Evolutionary conservation across 306 rosid genomes (phyloP).

Genomic region (Alnus glutinosa): DNA sequence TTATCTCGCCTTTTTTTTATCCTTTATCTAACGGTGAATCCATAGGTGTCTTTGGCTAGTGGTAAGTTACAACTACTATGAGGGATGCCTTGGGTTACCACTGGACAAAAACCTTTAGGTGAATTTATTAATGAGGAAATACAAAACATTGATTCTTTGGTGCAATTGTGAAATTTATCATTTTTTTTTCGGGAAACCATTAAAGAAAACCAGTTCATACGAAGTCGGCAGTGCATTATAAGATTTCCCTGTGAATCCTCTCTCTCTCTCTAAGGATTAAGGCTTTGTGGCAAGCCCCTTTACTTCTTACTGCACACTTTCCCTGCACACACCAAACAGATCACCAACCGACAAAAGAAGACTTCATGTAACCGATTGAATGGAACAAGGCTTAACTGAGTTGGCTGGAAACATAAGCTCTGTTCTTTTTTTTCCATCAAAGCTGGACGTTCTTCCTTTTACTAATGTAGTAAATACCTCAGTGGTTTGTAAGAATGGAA

Average conservation of each 20-base stretch:
- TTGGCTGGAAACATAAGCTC: constrained; percentile 3
- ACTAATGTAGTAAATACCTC: not conserved
- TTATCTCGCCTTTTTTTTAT: constrained; percentile 18
- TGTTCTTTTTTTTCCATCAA: not conserved
- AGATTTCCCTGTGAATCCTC: constrained; percentile 11
- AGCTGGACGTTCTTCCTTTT: constrained; percentile 14
- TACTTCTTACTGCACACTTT: not conserved
- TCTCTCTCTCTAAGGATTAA: not conserved
- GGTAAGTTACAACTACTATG: not conserved
- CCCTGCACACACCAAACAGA: not conserved
- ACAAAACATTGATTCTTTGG: constrained; percentile 3
- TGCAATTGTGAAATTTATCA: constrained; percentile 21
- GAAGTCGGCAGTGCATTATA: constrained; percentile 12
- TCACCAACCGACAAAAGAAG: not conserved
- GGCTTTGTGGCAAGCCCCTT: not conserved
- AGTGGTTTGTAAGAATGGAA: not conserved
- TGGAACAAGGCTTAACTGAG: constrained; percentile 1
- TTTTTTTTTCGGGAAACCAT: constrained; percentile 11
- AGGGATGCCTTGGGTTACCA: not conserved
- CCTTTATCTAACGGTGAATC: not conserved
- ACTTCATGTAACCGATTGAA: not conserved
- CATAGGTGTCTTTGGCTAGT: not conserved
- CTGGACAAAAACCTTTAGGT: not conserved
- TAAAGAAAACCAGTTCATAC: constrained; percentile 17
- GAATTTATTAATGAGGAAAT: constrained; percentile 15